A percentile compares a stretch with the other conserved stretches of the same genome.
Evolutionary conservation across 768 basidiomycete species (phyloP).

Genomic region (Coprinopsis marcescibilis): DNA sequence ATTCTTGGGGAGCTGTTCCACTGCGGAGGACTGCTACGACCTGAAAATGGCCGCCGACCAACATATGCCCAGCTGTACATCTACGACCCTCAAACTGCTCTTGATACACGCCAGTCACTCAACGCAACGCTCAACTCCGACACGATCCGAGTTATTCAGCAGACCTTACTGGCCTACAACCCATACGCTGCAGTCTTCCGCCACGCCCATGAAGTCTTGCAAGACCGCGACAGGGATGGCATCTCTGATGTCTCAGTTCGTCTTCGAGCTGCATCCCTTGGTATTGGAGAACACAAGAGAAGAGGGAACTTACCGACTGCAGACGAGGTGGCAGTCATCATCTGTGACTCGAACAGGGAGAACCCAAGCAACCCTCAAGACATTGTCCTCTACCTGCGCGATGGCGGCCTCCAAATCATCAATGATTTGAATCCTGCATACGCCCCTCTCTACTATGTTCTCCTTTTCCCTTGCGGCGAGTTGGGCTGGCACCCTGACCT

Average conservation of each 20-base stretch:
- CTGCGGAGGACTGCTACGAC: conserved; percentile 6
- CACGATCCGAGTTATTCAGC: conserved; percentile 10
- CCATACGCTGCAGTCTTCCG: conserved; percentile 8
- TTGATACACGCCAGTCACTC: background rate
- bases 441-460: conserved; percentile 34
- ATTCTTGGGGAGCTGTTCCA: conserved; percentile 15
- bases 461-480: conserved; percentile 37
- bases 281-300: conserved; percentile 22
- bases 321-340: conserved; percentile 30
- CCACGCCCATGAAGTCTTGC: conserved; percentile 13
- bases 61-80: conserved; percentile 16
- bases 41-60: conserved; percentile 3
- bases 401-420: conserved; percentile 23
- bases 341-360: conserved; percentile 33
- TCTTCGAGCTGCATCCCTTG: conserved; percentile 10
- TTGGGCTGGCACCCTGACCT: conserved; percentile 42
- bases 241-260: conserved; percentile 4
- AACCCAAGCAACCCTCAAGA: conserved; percentile 19
- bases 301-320: conserved; percentile 40
- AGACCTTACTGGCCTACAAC: conserved; percentile 10
- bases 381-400: conserved; percentile 25
- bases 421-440: conserved; percentile 31
- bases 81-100: conserved; percentile 10
- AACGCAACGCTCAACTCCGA: conserved; percentile 4
- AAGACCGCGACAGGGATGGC: background rate